Conservation (phyloP, 495 filamentous ascomycete genomes). For the Annulohypoxylon nitens region DNA sequence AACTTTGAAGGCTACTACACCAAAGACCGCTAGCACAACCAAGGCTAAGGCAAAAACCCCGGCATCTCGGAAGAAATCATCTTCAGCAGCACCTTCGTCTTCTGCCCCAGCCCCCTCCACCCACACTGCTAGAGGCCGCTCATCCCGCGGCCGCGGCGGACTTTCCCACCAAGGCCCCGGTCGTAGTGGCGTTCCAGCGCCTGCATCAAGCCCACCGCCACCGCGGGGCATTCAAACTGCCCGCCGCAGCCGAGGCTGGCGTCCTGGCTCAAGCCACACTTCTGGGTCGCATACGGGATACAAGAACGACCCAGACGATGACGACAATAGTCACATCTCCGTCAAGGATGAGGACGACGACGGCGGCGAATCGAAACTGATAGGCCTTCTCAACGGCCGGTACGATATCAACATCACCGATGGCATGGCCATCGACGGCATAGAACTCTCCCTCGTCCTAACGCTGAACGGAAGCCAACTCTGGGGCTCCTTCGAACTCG, state of each 20-base stretch:
- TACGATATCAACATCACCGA: constrained; percentile 54
- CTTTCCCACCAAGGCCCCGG: constrained; percentile 32
- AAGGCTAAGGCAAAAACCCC: neutral
- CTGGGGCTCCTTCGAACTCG: constrained; percentile 53
- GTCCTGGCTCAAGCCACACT: neutral
- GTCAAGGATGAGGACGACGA: constrained; percentile 35
- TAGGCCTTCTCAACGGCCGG: constrained; percentile 62
- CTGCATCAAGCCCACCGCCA: neutral
- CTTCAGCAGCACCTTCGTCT: constrained; percentile 17
- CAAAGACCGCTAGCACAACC: constrained; percentile 27
- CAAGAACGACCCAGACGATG: constrained; percentile 31
- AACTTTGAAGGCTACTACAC: constrained; percentile 26
- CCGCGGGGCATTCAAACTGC: neutral
- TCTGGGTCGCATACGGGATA: neutral
- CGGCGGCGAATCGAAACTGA: constrained; percentile 23
- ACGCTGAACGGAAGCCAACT: constrained; percentile 52
- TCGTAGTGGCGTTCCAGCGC: constrained; percentile 8
- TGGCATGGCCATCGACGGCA: constrained; percentile 2
- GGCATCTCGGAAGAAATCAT: constrained; percentile 1
- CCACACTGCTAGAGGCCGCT: constrained; percentile 16
- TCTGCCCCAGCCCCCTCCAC: constrained; percentile 1
- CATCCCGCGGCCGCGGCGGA: constrained; percentile 38
- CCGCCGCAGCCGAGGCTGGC: neutral
- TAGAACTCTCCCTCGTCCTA: constrained; percentile 44
- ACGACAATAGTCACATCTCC: constrained; percentile 41